Conservation (phyloP, 768 basidiomycete genomes). For the Glaciozyma antarctica region DNA sequence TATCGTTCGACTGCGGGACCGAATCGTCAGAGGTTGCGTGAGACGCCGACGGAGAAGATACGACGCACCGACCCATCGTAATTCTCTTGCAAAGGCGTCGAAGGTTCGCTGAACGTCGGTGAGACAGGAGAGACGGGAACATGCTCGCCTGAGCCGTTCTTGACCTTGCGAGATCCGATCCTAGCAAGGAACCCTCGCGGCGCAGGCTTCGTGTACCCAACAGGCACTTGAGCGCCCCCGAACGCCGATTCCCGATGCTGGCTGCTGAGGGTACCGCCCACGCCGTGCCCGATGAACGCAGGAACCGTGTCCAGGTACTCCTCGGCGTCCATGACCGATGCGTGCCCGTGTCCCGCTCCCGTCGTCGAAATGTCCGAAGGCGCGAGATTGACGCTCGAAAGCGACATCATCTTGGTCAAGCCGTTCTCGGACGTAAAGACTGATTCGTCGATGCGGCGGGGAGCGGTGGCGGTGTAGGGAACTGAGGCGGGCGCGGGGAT, state of each 20-base stretch:
- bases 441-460: constrained; percentile 21
- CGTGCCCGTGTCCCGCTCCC: constrained; percentile 22
- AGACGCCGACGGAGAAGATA: too few species aligned
- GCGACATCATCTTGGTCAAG: constrained; percentile 16
- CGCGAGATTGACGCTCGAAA: constrained; percentile 18
- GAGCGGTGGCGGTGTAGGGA: background rate
- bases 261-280: background rate
- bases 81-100: too few species aligned
- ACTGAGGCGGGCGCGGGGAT: background rate
- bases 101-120: too few species aligned
- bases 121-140: background rate
- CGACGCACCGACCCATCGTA: too few species aligned
- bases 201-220: constrained; percentile 1
- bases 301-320: background rate
- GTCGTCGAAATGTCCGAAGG: constrained; percentile 23
- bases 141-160: background rate
- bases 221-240: background rate
- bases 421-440: constrained; percentile 6
- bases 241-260: background rate
- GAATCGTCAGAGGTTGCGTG: too few species aligned
- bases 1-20: too few species aligned
- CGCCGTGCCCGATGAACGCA: background rate
- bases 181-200: constrained; percentile 16
- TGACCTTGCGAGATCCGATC: constrained; percentile 5
- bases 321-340: background rate